Conservation (phyloP, 1,139 yeast genomes). For the Candida sojae region DNA sequence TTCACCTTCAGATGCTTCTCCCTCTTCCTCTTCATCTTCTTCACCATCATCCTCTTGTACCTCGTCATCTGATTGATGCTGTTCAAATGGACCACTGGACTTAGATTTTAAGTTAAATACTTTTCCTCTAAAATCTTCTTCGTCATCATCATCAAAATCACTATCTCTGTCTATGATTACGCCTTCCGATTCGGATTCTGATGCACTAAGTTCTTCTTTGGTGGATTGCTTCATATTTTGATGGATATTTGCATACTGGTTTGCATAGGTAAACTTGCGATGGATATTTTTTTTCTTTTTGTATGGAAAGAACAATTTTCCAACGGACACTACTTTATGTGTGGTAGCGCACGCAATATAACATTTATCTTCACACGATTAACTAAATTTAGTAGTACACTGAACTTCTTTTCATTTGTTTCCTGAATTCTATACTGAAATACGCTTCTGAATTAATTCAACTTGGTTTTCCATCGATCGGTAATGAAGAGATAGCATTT, state of each 20-base stretch:
- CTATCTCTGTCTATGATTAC: constrained; percentile 2
- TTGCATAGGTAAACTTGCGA: not conserved
- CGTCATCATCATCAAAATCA: constrained; percentile 16
- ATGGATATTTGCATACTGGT: not conserved
- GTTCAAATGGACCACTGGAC: not conserved
- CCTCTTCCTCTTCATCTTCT: constrained; percentile 15
- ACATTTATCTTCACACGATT: too few species aligned
- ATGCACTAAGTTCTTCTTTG: not conserved
- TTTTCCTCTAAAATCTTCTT: constrained; percentile 25
- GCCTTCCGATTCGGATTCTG: constrained; percentile 1
- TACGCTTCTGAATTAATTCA: too few species aligned
- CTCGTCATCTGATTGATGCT: constrained; percentile 26
- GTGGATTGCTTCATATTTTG: not conserved
- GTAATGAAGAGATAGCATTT: too few species aligned
- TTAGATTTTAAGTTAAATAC: constrained; percentile 8
- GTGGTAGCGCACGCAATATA: too few species aligned
- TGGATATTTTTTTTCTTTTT: not conserved
- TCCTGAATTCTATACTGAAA: too few species aligned
- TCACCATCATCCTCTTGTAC: constrained; percentile 21
- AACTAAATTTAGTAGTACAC: too few species aligned
- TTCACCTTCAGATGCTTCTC: constrained; percentile 5
- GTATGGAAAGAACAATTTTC: too few species aligned
- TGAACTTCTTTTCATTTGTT: too few species aligned
- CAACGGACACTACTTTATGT: too few species aligned
- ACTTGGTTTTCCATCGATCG: too few species aligned